Conservation (phyloP, 2,329 filamentous ascomycete species). For the Colletotrichum sp. region DNA sequence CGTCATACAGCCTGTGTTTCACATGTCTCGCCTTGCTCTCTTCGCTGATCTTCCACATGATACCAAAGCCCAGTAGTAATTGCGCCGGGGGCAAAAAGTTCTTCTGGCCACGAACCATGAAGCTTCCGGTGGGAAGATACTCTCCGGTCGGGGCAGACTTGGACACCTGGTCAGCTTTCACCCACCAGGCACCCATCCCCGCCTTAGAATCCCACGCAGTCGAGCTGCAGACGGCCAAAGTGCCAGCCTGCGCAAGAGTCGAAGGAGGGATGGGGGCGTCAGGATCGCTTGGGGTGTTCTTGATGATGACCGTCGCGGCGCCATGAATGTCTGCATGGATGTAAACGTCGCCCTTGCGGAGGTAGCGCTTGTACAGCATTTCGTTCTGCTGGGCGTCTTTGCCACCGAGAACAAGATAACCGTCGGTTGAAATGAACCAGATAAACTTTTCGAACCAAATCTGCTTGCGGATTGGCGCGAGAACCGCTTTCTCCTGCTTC, state of each 20-base stretch:
- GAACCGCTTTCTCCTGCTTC: constrained; percentile 88
- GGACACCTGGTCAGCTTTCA: constrained; percentile 85
- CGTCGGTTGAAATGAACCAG: constrained; percentile 95
- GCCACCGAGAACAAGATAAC: constrained; percentile 88
- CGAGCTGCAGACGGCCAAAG: constrained; percentile 82
- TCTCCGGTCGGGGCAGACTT: constrained; percentile 84
- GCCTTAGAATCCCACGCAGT: constrained; percentile 96
- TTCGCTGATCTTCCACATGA: constrained; percentile 88
- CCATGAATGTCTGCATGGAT: constrained; percentile 89
- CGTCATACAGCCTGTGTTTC: constrained; percentile 63
- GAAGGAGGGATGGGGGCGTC: constrained; percentile 90
- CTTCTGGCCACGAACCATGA: constrained; percentile 84
- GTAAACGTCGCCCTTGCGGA: constrained; percentile 90
- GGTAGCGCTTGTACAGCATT: constrained; percentile 83
- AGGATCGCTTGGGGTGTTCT: constrained; percentile 78
- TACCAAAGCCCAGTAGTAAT: constrained; percentile 83
- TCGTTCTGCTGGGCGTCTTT: constrained; percentile 91
- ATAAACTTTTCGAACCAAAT: constrained; percentile 98
- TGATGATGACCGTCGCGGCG: constrained; percentile 85
- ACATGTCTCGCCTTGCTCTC: constrained; percentile 82
- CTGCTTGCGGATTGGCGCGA: constrained; percentile 81
- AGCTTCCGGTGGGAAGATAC: constrained; percentile 77
- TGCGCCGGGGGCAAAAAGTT: constrained; percentile 90
- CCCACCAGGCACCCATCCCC: constrained; percentile 96
- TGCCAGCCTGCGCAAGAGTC: constrained; percentile 88